A percentile compares a stretch with the other conserved stretches of the same genome.
Evolutionary conservation across 768 basidiomycete genomes (phyloP).

Genomic region (Collybiopsis confluens): DNA sequence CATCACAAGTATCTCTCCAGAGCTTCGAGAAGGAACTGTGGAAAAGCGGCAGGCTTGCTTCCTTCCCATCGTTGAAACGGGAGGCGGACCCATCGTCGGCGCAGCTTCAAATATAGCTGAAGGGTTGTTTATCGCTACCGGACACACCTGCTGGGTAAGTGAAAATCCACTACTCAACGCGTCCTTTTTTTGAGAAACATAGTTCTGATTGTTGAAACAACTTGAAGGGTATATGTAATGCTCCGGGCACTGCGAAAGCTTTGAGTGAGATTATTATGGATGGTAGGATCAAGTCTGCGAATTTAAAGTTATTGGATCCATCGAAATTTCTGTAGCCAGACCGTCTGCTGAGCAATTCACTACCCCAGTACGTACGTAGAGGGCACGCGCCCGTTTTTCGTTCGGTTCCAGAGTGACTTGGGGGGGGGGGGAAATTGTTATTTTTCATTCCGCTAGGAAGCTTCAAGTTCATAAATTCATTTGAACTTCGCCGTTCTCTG

Average conservation of each 20-base stretch:
- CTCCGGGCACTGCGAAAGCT: slow-evolving; percentile 76
- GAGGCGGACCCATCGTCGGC: slow-evolving; percentile 72
- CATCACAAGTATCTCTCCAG: slow-evolving; percentile 57
- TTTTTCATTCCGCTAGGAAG: too few relatives aligned
- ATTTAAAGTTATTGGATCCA: slow-evolving; percentile 45
- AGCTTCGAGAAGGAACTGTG: slow-evolving; percentile 49
- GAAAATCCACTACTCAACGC: neutral
- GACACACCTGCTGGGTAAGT: slow-evolving; percentile 75
- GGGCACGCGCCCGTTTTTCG: too few relatives aligned
- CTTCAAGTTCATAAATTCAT: too few relatives aligned
- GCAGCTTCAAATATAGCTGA: slow-evolving; percentile 49
- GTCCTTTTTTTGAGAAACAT: too few relatives aligned
- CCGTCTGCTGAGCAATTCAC: too few relatives aligned
- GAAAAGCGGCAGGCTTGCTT: slow-evolving; percentile 68
- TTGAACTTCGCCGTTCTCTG: too few relatives aligned
- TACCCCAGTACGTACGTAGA: too few relatives aligned
- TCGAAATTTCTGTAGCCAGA: slow-evolving; percentile 30
- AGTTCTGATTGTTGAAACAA: too few relatives aligned
- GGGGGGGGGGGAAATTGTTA: too few relatives aligned
- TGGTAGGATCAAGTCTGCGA: slow-evolving; percentile 55
- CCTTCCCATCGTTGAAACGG: slow-evolving; percentile 56
- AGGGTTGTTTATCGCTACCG: slow-evolving; percentile 69
- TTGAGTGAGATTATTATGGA: slow-evolving; percentile 70
- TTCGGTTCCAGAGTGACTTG: too few relatives aligned
- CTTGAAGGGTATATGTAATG: slow-evolving; percentile 84